These are phyloP conservation scores for Jatropha curcas DNA, from an alignment of 345 rosid genomes.

Conservation along the genomic window DNA sequence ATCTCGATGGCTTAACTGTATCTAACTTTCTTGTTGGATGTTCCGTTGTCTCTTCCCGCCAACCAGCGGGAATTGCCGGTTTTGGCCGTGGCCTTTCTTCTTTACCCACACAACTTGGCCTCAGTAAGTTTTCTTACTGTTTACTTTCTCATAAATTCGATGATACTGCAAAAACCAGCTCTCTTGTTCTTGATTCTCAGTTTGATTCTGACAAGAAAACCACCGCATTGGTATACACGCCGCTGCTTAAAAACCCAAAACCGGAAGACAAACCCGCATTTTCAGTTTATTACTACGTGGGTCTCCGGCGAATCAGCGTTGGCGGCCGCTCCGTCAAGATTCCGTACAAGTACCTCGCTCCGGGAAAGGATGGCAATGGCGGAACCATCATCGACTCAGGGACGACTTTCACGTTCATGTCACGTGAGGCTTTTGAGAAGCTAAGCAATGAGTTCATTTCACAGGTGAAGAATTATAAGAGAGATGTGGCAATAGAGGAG, in stretches of 20 bases:
- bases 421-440: constrained; percentile 27
- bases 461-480: constrained; percentile 27
- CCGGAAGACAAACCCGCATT: constrained; percentile 7
- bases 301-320: constrained; percentile 33
- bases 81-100: constrained; percentile 42
- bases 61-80: constrained; percentile 45
- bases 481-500: constrained; percentile 24
- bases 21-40: constrained; percentile 43
- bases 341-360: constrained; percentile 25
- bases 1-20: constrained; percentile 11
- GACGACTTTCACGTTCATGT: constrained; percentile 40
- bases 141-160: constrained; percentile 40
- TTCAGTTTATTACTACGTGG: constrained; percentile 38
- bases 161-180: constrained; percentile 24
- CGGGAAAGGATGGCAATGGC: constrained; percentile 28
- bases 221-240: constrained; percentile 30
- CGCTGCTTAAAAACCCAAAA: constrained; percentile 32
- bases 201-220: constrained; percentile 32
- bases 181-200: constrained; percentile 25
- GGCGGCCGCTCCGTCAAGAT: constrained; percentile 30
- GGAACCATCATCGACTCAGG: constrained; percentile 46
- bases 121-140: constrained; percentile 45
- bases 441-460: constrained; percentile 26
- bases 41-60: constrained; percentile 38
- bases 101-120: constrained; percentile 37